Conservation (phyloP, 768 basidiomycete genomes). For the Suillus subalutaceus region DNA sequence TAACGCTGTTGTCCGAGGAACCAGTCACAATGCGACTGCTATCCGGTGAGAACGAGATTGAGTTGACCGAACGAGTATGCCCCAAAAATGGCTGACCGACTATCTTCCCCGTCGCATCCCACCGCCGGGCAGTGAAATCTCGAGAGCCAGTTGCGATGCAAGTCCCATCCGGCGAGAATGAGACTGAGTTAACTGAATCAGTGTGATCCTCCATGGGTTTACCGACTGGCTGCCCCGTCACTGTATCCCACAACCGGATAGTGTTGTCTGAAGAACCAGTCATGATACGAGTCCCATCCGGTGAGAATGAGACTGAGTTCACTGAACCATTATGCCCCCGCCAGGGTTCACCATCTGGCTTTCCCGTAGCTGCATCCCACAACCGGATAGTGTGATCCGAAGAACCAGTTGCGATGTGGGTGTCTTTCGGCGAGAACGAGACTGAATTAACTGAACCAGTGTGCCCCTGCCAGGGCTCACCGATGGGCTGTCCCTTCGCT, state of each 20-base stretch:
- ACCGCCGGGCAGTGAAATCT: slow-evolving; percentile 14
- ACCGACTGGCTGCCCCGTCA: slow-evolving; percentile 6
- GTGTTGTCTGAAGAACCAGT: slow-evolving; percentile 23
- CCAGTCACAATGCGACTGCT: slow-evolving; percentile 12
- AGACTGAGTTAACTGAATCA: slow-evolving; percentile 9
- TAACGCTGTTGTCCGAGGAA: slow-evolving; percentile 3
- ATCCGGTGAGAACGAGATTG: slow-evolving; percentile 21
- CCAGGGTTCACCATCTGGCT: not conserved
- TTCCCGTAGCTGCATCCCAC: slow-evolving; percentile 10
- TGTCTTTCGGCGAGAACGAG: slow-evolving; percentile 12
- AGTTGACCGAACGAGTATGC: slow-evolving; percentile 13
- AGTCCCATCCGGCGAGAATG: slow-evolving; percentile 17
- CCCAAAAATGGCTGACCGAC: slow-evolving; percentile 11
- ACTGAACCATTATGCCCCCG: slow-evolving; percentile 11
- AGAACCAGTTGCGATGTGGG: slow-evolving; percentile 5
- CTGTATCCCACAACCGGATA: slow-evolving; percentile 23
- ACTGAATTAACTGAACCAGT: not conserved
- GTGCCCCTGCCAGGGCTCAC: slow-evolving; percentile 1
- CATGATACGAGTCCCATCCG: slow-evolving; percentile 18
- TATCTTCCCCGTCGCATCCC: slow-evolving; percentile 15
- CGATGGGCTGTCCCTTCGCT: not conserved
- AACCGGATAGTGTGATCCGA: slow-evolving; percentile 6
- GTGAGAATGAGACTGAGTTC: slow-evolving; percentile 9
- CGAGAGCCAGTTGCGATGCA: slow-evolving; percentile 11
- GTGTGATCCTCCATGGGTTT: slow-evolving; percentile 10